Percentiles rank a stretch among this genome's conserved stretches.
Conservation (phyloP, 305 asterid species). For the Fraxinus baroniana region DNA sequence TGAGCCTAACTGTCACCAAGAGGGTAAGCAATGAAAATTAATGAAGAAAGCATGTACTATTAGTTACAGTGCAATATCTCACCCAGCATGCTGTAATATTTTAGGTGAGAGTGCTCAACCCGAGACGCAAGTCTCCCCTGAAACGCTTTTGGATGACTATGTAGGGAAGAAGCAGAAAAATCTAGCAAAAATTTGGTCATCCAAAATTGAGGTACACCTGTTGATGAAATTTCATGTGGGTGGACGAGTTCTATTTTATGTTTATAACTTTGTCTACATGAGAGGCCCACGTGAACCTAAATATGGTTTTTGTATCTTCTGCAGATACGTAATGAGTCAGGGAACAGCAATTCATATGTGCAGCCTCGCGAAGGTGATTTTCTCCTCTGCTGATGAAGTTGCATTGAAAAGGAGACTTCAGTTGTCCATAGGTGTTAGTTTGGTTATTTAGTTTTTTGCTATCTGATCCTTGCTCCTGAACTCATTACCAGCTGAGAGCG, state of each 20-base stretch:
- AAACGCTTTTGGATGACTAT: conserved; percentile 60
- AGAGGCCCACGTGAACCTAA: neutral
- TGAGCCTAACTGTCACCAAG: conserved; percentile 41
- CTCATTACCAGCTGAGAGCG: conserved; percentile 47
- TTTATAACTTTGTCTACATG: neutral
- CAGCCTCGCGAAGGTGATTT: conserved; percentile 51
- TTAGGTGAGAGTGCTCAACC: neutral
- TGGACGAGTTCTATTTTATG: neutral
- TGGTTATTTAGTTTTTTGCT: neutral
- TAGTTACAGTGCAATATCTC: conserved; percentile 10
- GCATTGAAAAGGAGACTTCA: neutral
- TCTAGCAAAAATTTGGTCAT: conserved; percentile 32
- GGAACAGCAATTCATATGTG: conserved; percentile 40
- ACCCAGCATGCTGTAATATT: neutral
- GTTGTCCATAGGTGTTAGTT: neutral
- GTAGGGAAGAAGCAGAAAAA: conserved; percentile 41
- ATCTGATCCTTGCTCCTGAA: neutral
- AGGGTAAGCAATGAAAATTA: conserved; percentile 68
- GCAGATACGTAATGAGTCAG: conserved; percentile 54
- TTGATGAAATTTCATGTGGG: neutral
- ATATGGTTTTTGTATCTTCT: conserved; percentile 5
- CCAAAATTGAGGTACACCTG: conserved; percentile 45
- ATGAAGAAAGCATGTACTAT: conserved; percentile 50
- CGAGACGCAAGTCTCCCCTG: neutral
- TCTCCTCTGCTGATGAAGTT: conserved; percentile 11